Percentiles rank a stretch among this genome's conserved stretches.
Conservation (phyloP, 305 asterid species). For the Plantago coronopus region DNA sequence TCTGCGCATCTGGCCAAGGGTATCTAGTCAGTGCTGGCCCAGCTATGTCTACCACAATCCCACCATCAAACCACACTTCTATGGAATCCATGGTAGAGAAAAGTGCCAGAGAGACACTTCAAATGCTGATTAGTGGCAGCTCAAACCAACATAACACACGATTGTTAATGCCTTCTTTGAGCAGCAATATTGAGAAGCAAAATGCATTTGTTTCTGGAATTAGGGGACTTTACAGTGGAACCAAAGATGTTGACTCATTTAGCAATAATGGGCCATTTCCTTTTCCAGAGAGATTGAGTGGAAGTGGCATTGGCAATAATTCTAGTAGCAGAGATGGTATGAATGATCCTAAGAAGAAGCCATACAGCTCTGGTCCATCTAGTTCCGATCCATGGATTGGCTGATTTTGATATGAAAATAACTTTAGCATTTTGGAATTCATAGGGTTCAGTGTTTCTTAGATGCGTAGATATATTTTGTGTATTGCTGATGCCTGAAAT, state of each 20-base stretch:
- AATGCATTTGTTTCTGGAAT: slow-evolving; percentile 47
- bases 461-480: slow-evolving; percentile 37
- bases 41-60: slow-evolving; percentile 42
- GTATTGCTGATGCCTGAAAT: not conserved
- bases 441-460: slow-evolving; percentile 24
- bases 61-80: slow-evolving; percentile 30
- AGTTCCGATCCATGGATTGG: slow-evolving; percentile 28
- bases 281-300: slow-evolving; percentile 34
- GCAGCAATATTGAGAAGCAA: slow-evolving; percentile 31
- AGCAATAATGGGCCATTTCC: slow-evolving; percentile 32
- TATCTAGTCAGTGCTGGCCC: slow-evolving; percentile 78
- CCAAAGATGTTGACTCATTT: slow-evolving; percentile 35
- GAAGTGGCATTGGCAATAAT: slow-evolving; percentile 14
- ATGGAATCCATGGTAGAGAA: slow-evolving; percentile 60
- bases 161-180: slow-evolving; percentile 44
- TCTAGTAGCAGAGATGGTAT: slow-evolving; percentile 22
- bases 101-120: slow-evolving; percentile 77
- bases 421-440: slow-evolving; percentile 11
- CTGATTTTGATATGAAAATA: slow-evolving; percentile 1
- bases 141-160: slow-evolving; percentile 54
- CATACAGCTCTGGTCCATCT: slow-evolving; percentile 35
- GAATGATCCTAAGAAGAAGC: slow-evolving; percentile 39
- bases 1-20: slow-evolving; percentile 86
- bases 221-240: slow-evolving; percentile 62
- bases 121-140: slow-evolving; percentile 55